Evolutionary conservation across 306 rosid genomes (phyloP), one percentile per base, ranked within the genome.

Genomic region (Parietaria judaica): DNA sequence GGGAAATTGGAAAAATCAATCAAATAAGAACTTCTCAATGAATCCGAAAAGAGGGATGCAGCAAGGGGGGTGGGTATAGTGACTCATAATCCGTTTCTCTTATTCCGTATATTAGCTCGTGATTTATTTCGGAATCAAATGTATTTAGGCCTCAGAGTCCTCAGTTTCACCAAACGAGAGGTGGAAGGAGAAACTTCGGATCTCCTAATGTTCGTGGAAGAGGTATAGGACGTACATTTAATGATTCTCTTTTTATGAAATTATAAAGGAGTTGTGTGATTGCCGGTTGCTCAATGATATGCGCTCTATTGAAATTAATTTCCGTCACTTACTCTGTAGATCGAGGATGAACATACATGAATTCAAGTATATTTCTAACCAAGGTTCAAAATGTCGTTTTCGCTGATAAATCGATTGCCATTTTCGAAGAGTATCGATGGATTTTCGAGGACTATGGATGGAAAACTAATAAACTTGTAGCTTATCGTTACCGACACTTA

Each of bases 111-210:
- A 37, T 15, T 63, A 43, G 61, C 45, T 61, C 60, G 56, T 11
- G 17, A 51, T 65, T 64, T 58, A 64, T 58, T 39, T 67, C 56
- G 35, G 52, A 66, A 5, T 75, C 70, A 61, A 41, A 53, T 55
- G 48, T 43, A 48, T 80, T 74, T 72, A 86, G 97, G 74, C 86
- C 76, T 66, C 95, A 82, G 75, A 82, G 83, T 86, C 71, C 84
- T 56, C 86, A 81, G 72, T 76, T 71, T 60, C 81, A 56, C 72
- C 86, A 65, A 60, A 60, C 3, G 68, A 80, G 80, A 69, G 72
- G 75, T 64, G 85, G 79, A 44, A 82, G 77, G 56, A 76, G 64
- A 65, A 81, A 70, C 71, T 60, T 36, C 31, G 72, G 72, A 62
- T 72, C 58, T 72, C 76, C 73, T 56, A 74, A 72, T 4, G 78